Base-by-base conservation (phyloP, 257 asterid genomes). In the Solanum chaucha region DNA sequence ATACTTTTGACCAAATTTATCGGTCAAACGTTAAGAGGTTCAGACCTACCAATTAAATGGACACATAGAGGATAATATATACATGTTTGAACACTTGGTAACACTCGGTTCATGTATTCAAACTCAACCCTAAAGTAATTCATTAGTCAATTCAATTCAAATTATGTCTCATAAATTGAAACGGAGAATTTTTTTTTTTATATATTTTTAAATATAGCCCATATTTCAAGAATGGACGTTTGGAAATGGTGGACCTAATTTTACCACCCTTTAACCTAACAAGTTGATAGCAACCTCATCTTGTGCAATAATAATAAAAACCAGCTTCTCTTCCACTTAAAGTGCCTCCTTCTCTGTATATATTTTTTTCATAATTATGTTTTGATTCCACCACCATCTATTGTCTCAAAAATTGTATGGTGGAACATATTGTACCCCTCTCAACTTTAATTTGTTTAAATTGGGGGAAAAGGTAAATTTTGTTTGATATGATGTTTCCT, bases 231-330 rank as follows among this genome's bases (percentile, higher is more conserved):
- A 68, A 88, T 84, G 87, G 88, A 90, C 41, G 26, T 84, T 46
- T 26, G 68, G 72, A 87, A 64, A 35, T 86, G 90, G 90, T 89
- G 89, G 90, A 87, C 89, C 88, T 24, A 72, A 17, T 28, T 26
- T 48, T 58, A 89, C 87, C 83, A 64, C 67, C 67, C 81, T 85
- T 68, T 26, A 26, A 88, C 81, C 89, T 82, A 87, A 86, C 87
- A 90, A 71, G 74, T 75, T 28, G 88, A 36, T 75, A 59, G 38
- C 85, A 89, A 77, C 84, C 89, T 78, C 78, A 61, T 86, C 74
- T 55, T 87, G 61, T 85, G 74, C 58, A 11, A 75, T 84, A 81
- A 30, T 35, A 85, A 32, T 36, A 85, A 81, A 46, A 77, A 87
- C 71, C 68, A 55, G 32, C 44, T 55, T 17, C 19, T 32, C 73